Percentiles rank a stretch among this genome's conserved stretches.
Conservation (phyloP, 352 stramenopile genomes). For the Phytophthora pinifolia region DNA sequence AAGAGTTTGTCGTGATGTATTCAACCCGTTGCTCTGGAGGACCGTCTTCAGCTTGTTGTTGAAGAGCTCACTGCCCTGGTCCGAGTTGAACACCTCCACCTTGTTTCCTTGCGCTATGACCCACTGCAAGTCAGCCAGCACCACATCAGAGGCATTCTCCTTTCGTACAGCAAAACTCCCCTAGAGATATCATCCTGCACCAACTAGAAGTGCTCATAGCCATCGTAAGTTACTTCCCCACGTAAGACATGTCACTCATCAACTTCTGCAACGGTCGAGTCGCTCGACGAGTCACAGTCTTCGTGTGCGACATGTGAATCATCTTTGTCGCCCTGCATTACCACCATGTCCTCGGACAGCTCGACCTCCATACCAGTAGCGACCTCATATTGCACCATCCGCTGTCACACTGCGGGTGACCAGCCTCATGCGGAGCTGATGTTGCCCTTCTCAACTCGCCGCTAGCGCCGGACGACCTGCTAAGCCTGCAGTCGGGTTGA, state of each 20-base stretch:
- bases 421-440: no score
- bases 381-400: no score
- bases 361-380: no score
- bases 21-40: neutral
- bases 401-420: no score
- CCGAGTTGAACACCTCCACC: conserved; percentile 7
- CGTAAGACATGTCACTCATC: conserved; percentile 1
- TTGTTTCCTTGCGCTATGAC: neutral
- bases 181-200: conserved; percentile 5
- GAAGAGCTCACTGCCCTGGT: conserved; percentile 4
- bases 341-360: neutral
- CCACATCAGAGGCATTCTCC: neutral
- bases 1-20: conserved; percentile 5
- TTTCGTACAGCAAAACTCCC: neutral
- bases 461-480: no score
- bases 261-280: neutral
- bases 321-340: neutral
- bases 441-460: no score
- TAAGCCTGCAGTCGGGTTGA: no score
- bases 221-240: neutral
- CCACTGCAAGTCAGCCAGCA: neutral
- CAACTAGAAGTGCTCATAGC: conserved; percentile 4
- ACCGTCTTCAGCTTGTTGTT: neutral
- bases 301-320: conserved; percentile 2
- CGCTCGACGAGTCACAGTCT: neutral